Evolutionary conservation across 108 stramenopile species (phyloP).

Genomic region (Nitzschia sp.): DNA sequence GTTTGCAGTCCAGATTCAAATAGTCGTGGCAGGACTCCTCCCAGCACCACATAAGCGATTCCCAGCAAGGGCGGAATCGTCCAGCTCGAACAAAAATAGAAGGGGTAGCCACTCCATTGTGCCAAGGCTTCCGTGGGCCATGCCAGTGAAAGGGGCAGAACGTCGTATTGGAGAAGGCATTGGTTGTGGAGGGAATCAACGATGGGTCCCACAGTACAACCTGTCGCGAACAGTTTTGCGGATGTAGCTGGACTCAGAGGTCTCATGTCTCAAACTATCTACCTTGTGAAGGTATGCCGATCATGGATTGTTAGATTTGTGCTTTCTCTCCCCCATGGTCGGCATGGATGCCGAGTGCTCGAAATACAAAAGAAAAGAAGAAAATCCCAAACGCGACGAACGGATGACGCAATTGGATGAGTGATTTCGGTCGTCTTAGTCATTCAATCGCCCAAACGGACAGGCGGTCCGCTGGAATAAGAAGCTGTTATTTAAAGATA

Average conservation of each 20-base stretch:
- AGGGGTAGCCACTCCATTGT: slow-evolving; percentile 1
- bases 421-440: too few relatives aligned
- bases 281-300: too few relatives aligned
- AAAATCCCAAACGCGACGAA: too few relatives aligned
- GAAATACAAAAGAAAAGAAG: too few relatives aligned
- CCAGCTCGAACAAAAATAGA: slow-evolving; percentile 70
- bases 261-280: too few relatives aligned
- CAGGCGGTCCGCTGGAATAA: too few relatives aligned
- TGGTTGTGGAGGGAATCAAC: slow-evolving; percentile 88
- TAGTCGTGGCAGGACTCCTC: slow-evolving; percentile 69
- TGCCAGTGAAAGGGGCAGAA: slow-evolving; percentile 53
- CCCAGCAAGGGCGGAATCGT: slow-evolving; percentile 79
- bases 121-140: slow-evolving; percentile 9
- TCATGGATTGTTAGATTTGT: too few relatives aligned
- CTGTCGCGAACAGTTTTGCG: slow-evolving; percentile 56
- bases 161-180: slow-evolving; percentile 71
- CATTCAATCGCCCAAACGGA: too few relatives aligned
- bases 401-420: too few relatives aligned
- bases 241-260: slow-evolving; percentile 24
- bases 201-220: slow-evolving; percentile 67
- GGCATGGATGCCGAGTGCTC: too few relatives aligned
- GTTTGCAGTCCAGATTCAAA: slow-evolving; percentile 15
- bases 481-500: too few relatives aligned
- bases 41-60: slow-evolving; percentile 77
- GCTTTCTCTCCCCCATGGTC: too few relatives aligned